A percentile compares a stretch with the other conserved stretches of the same genome.
Conservation (phyloP, 257 asterid species). For the Lithospermum erythrorhizon region DNA sequence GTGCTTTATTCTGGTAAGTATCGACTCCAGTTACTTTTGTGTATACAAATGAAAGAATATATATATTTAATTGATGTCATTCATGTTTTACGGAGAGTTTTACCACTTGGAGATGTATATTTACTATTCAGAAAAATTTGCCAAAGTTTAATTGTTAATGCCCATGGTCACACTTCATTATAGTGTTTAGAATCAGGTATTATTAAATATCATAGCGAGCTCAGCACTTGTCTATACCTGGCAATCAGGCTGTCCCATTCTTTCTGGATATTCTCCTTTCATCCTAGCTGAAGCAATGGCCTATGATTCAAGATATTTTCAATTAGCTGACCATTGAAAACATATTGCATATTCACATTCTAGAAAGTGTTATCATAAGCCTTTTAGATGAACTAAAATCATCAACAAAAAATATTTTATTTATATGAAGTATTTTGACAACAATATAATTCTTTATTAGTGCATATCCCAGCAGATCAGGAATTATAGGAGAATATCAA, state of each 20-base stretch:
- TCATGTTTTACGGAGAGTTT: too few species aligned
- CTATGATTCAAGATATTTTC: slow-evolving; percentile 27
- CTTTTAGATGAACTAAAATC: not conserved
- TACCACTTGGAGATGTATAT: too few species aligned
- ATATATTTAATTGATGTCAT: too few species aligned
- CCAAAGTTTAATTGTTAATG: too few species aligned
- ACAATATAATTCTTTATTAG: too few species aligned
- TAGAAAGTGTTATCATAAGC: not conserved
- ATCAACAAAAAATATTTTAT: not conserved
- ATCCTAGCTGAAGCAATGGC: slow-evolving; percentile 82
- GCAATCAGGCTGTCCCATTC: slow-evolving; percentile 87
- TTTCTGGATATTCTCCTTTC: slow-evolving; percentile 94
- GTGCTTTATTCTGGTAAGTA: not conserved
- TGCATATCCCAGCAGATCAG: too few species aligned
- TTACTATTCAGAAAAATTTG: too few species aligned
- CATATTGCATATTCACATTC: not conserved
- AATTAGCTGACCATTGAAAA: slow-evolving; percentile 10
- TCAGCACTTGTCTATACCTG: slow-evolving; percentile 35
- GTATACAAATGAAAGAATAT: not conserved
- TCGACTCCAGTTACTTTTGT: too few species aligned
- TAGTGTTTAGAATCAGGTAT: not conserved
- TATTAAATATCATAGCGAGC: not conserved
- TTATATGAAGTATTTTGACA: too few species aligned
- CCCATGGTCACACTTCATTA: too few species aligned
- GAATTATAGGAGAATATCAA: too few species aligned